Conservation (phyloP, 2,329 filamentous ascomycete species). For the Capronia americana region DNA sequence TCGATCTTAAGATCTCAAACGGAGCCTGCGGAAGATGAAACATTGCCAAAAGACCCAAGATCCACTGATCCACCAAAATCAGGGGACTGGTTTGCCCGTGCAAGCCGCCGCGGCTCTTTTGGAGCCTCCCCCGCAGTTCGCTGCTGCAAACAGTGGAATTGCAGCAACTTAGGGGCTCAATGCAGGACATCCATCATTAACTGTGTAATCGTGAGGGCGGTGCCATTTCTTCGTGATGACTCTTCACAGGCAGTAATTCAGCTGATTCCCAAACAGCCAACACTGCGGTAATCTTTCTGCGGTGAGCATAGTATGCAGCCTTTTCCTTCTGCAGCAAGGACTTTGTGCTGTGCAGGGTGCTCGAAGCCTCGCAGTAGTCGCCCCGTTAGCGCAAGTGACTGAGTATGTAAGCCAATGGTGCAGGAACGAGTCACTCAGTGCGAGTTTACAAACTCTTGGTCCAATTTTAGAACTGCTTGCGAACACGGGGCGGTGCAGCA, state of each 20-base stretch:
- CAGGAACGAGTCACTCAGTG: no score
- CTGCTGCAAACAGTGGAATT: neutral
- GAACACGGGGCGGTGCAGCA: neutral
- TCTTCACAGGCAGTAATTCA: neutral
- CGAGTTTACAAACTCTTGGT: neutral
- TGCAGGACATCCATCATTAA: neutral
- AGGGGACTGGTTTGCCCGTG: neutral
- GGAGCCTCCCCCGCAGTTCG: neutral
- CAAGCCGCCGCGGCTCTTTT: neutral
- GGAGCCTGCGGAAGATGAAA: neutral
- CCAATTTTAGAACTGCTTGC: slow-evolving; percentile 1
- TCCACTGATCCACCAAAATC: neutral
- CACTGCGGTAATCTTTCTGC: neutral
- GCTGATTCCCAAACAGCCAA: neutral
- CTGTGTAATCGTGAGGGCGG: neutral
- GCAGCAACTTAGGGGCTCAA: neutral
- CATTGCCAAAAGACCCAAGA: neutral
- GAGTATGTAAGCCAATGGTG: neutral
- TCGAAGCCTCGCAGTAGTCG: neutral
- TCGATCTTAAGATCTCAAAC: neutral
- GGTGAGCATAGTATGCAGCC: neutral
- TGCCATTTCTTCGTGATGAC: neutral
- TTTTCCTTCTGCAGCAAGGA: neutral
- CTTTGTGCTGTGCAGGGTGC: neutral
- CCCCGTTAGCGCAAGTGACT: neutral